These are phyloP conservation scores for Solanum pennellii DNA, from an alignment of 257 asterid species.

Conservation along the genomic window DNA sequence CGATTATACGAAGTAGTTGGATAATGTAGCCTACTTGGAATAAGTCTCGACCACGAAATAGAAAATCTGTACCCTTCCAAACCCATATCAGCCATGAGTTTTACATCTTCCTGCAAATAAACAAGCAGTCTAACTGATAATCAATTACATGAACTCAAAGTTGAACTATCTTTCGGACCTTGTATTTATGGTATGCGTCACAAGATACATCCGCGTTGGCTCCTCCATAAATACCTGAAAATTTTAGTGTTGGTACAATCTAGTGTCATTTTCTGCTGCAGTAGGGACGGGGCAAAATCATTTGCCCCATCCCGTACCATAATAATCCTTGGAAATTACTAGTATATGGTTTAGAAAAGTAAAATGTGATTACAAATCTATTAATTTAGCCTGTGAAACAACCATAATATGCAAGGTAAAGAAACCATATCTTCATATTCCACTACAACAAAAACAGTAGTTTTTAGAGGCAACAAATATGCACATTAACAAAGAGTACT, in stretches of 20 bases:
- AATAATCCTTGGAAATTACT: not conserved
- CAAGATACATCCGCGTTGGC: slow-evolving; percentile 17
- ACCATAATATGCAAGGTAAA: not conserved
- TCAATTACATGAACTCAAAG: not conserved
- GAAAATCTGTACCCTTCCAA: slow-evolving; percentile 16
- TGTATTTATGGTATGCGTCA: slow-evolving; percentile 21
- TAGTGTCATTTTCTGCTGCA: not conserved
- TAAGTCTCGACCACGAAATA: slow-evolving; percentile 24
- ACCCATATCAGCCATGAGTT: not conserved
- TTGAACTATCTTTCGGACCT: not conserved
- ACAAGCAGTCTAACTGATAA: not conserved
- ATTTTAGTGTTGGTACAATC: not conserved
- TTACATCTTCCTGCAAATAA: slow-evolving; percentile 16
- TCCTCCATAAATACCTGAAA: not conserved
- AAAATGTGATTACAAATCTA: not conserved
- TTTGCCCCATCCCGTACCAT: not conserved
- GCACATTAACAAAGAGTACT: too few species aligned
- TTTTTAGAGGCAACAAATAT: too few species aligned
- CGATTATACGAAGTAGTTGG: not conserved
- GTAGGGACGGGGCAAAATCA: not conserved
- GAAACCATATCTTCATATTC: not conserved
- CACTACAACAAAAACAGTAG: too few species aligned
- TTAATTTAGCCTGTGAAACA: not conserved
- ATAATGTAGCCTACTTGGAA: slow-evolving; percentile 5
- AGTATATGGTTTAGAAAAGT: not conserved